Percentiles rank a stretch among this genome's conserved stretches.
phyloP scores from a whole-genome alignment of 164 flowering plant genomes.

The Saururus chinensis region DNA sequence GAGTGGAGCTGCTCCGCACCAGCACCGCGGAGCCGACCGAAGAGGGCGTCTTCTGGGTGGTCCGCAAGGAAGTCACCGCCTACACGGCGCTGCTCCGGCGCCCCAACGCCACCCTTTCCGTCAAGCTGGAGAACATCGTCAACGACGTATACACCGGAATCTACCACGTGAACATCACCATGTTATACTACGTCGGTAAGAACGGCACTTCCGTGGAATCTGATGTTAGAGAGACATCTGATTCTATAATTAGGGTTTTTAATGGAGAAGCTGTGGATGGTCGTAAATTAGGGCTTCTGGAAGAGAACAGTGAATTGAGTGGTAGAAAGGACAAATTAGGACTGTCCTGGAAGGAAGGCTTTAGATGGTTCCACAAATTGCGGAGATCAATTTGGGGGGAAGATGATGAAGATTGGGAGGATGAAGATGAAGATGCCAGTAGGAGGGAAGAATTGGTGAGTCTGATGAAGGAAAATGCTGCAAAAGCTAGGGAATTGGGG shows the following conservation, averaged over 20 bases:
- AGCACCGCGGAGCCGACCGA: constrained; percentile 77
- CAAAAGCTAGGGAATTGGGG: background rate
- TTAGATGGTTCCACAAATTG: background rate
- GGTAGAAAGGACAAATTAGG: background rate
- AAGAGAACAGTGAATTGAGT: background rate
- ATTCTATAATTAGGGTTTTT: constrained; percentile 5
- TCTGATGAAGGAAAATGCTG: background rate
- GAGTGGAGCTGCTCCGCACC: constrained; percentile 81
- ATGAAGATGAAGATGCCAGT: background rate
- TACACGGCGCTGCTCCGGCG: constrained; percentile 43
- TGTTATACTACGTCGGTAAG: constrained; percentile 26
- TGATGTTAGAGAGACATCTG: too few relatives aligned
- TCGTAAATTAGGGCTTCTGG: background rate
- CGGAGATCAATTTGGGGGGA: background rate
- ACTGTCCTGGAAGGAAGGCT: background rate
- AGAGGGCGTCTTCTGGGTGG: constrained; percentile 60
- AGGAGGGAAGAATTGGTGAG: background rate
- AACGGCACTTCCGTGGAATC: background rate
- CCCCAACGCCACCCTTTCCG: constrained; percentile 33
- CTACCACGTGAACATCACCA: constrained; percentile 41
- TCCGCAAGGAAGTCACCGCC: constrained; percentile 68
- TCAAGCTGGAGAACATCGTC: constrained; percentile 85
- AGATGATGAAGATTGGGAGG: background rate
- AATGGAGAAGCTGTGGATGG: background rate
- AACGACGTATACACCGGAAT: constrained; percentile 56